A percentile compares a stretch with the other conserved stretches of the same genome.
Conservation (phyloP, 768 basidiomycete genomes). For the Lentinus tigrinus region DNA sequence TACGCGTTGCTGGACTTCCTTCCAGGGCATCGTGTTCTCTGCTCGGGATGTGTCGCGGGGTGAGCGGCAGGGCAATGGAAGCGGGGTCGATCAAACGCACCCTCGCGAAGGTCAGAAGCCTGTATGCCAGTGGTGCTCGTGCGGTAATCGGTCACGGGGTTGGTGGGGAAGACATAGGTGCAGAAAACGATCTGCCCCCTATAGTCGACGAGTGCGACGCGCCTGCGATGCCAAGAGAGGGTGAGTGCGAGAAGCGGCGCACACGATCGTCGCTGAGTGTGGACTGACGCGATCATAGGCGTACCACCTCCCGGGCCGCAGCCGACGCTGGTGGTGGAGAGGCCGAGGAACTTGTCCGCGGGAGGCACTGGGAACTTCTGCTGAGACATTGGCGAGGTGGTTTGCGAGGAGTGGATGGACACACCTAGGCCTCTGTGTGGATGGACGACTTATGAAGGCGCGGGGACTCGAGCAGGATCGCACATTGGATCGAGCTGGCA, state of each 20-base stretch:
- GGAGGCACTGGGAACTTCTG: slow-evolving; percentile 25
- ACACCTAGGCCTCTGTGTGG: background rate
- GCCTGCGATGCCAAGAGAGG: slow-evolving; percentile 31
- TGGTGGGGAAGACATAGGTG: slow-evolving; percentile 65
- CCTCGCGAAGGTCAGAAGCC: slow-evolving; percentile 36
- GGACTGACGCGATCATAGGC: slow-evolving; percentile 74
- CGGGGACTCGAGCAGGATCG: background rate
- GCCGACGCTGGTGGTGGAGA: slow-evolving; percentile 62
- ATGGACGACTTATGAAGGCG: slow-evolving; percentile 5
- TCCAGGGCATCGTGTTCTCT: slow-evolving; percentile 57
- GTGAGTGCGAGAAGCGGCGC: slow-evolving; percentile 15
- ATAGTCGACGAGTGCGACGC: slow-evolving; percentile 38
- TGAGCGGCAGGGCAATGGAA: background rate
- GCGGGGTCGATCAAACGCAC: slow-evolving; percentile 28
- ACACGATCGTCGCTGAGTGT: background rate
- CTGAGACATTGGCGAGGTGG: slow-evolving; percentile 18
- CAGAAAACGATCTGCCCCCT: slow-evolving; percentile 59
- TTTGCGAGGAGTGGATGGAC: slow-evolving; percentile 7
- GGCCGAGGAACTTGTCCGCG: slow-evolving; percentile 49
- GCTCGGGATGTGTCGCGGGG: background rate
- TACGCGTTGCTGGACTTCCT: slow-evolving; percentile 62
- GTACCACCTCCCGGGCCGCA: slow-evolving; percentile 81
- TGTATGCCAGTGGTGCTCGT: slow-evolving; percentile 61
- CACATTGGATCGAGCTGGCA: background rate
- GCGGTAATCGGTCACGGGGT: slow-evolving; percentile 70